A percentile compares a stretch with the other conserved stretches of the same genome.
phyloP scores from a whole-genome alignment of 257 asterid species.

The Plantago major region DNA sequence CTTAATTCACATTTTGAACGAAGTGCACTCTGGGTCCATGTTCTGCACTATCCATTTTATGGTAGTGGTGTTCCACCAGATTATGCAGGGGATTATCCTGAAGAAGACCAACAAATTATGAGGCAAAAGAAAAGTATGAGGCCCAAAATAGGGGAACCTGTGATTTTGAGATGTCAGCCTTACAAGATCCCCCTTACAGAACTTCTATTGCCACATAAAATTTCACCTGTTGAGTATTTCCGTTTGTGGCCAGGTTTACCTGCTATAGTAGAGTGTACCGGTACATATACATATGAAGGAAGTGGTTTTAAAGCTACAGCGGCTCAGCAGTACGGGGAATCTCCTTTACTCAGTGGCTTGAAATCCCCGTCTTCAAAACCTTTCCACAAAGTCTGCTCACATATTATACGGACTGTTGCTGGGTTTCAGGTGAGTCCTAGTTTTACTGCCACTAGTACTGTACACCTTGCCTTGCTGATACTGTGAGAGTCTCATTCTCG shows the following conservation, averaged over 20 bases:
- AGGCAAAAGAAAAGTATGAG: conserved; percentile 51
- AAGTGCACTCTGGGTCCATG: conserved; percentile 86
- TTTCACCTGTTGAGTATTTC: conserved; percentile 93
- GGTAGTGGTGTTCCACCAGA: conserved; percentile 57
- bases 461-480: background rate
- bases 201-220: conserved; percentile 89
- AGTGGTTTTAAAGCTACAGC: conserved; percentile 96
- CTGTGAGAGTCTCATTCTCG: background rate
- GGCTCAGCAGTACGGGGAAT: conserved; percentile 91
- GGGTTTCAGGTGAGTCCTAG: conserved; percentile 69
- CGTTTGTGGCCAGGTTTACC: conserved; percentile 94
- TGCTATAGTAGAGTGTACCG: conserved; percentile 80
- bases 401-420: conserved; percentile 82
- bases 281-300: conserved; percentile 82
- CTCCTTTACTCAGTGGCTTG: conserved; percentile 84
- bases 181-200: conserved; percentile 91
- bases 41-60: conserved; percentile 71
- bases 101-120: conserved; percentile 57
- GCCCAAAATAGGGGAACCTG: conserved; percentile 68
- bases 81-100: conserved; percentile 64
- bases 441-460: background rate
- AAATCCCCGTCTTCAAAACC: conserved; percentile 78
- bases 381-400: conserved; percentile 90
- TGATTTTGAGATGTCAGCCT: conserved; percentile 84
- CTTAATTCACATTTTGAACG: conserved; percentile 81